Percentiles rank a stretch among this genome's conserved stretches.
Evolutionary conservation across 495 filamentous ascomycete species (phyloP).

Genomic region (Chaetomium cochliodes): DNA sequence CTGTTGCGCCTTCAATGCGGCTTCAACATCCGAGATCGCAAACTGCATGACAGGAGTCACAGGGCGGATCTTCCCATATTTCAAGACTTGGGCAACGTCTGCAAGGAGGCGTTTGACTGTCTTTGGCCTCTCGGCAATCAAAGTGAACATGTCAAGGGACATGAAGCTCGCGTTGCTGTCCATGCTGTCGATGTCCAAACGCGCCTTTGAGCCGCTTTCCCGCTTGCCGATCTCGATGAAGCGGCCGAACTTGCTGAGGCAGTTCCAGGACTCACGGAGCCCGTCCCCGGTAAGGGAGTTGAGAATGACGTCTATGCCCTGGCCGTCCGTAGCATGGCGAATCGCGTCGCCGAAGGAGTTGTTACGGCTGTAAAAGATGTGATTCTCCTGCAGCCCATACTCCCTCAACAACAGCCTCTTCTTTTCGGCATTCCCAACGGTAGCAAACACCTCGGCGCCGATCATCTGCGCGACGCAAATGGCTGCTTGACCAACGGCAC

Average conservation of each 20-base stretch:
- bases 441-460: conserved; percentile 59
- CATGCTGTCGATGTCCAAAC: conserved; percentile 43
- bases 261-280: conserved; percentile 49
- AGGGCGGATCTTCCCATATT: conserved; percentile 42
- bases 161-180: conserved; percentile 49
- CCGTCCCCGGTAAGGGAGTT: conserved; percentile 42
- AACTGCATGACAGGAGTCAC: conserved; percentile 46
- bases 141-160: conserved; percentile 47
- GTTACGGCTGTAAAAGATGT: conserved; percentile 55
- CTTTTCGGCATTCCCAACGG: conserved; percentile 54
- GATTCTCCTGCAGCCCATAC: conserved; percentile 52
- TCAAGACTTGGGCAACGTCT: conserved; percentile 43
- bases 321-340: conserved; percentile 46
- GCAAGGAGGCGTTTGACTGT: conserved; percentile 41
- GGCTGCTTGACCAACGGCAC: conserved; percentile 61
- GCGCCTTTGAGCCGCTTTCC: conserved; percentile 41
- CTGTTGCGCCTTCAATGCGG: conserved; percentile 59
- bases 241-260: conserved; percentile 48
- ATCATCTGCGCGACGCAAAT: conserved; percentile 55
- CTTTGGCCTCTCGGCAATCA: conserved; percentile 43
- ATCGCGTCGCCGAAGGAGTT: conserved; percentile 50
- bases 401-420: conserved; percentile 48
- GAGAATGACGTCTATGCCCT: conserved; percentile 49
- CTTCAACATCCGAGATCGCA: conserved; percentile 52
- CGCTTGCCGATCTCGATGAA: conserved; percentile 48